Evolutionary conservation across 495 filamentous ascomycete genomes (phyloP).

Genomic region (Aspergillus biplanus): DNA sequence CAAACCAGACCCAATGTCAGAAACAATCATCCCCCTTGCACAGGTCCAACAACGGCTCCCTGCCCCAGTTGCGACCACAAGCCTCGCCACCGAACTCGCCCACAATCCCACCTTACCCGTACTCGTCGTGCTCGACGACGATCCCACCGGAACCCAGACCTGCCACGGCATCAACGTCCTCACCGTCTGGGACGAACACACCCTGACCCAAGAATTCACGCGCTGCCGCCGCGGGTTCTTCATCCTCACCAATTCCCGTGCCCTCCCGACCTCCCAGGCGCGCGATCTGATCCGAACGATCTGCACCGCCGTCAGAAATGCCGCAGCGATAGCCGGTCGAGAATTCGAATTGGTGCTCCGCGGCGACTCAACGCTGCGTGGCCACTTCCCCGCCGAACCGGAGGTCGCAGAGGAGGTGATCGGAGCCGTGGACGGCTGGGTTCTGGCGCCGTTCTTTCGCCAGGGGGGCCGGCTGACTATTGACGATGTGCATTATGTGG

Average conservation of each 20-base stretch:
- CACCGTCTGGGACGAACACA: slow-evolving; percentile 7
- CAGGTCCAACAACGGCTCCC: slow-evolving; percentile 1
- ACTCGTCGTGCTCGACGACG: slow-evolving; percentile 11
- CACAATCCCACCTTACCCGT: not conserved
- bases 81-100: not conserved
- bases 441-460: slow-evolving; percentile 8
- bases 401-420: slow-evolving; percentile 9
- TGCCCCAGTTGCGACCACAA: not conserved
- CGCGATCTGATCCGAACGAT: slow-evolving; percentile 3
- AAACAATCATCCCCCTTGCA: not conserved
- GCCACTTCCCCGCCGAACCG: slow-evolving; percentile 7
- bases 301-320: slow-evolving; percentile 4
- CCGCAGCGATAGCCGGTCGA: not conserved
- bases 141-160: slow-evolving; percentile 9
- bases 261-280: not conserved
- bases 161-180: slow-evolving; percentile 13
- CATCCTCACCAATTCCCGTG: slow-evolving; percentile 11
- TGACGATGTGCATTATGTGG: slow-evolving; percentile 6
- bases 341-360: slow-evolving; percentile 5
- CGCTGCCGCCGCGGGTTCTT: slow-evolving; percentile 5
- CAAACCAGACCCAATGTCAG: not conserved
- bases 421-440: slow-evolving; percentile 8
- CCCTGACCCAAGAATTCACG: slow-evolving; percentile 5
- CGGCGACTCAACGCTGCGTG: slow-evolving; percentile 7
- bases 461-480: slow-evolving; percentile 5